Evolutionary conservation across 2,329 filamentous ascomycete species (phyloP).

Genomic region (Verticillium zaregamsianum): DNA sequence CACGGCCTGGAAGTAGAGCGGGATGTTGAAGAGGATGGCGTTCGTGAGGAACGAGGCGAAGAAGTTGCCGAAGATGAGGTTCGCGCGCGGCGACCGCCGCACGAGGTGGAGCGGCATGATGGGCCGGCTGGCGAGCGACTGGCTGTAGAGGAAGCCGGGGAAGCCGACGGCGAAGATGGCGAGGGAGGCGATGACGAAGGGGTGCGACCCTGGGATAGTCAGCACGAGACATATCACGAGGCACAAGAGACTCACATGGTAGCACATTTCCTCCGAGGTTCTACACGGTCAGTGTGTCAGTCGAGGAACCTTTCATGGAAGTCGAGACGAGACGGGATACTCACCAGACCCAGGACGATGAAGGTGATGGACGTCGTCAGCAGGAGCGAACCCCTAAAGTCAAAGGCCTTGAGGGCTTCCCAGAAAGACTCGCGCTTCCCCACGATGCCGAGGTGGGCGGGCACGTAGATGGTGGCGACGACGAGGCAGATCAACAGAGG

Average conservation of each 20-base stretch:
- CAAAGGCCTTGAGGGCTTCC: slow-evolving; percentile 52
- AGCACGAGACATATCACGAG: neutral
- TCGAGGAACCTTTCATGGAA: neutral
- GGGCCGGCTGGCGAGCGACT: slow-evolving; percentile 45
- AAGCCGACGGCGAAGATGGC: slow-evolving; percentile 41
- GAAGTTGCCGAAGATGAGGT: slow-evolving; percentile 54
- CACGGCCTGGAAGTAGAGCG: slow-evolving; percentile 73
- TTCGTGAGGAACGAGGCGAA: slow-evolving; percentile 48
- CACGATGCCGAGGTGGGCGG: slow-evolving; percentile 46
- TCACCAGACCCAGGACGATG: slow-evolving; percentile 54
- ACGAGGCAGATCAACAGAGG: slow-evolving; percentile 41
- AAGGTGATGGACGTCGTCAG: slow-evolving; percentile 51
- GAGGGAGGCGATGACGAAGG: slow-evolving; percentile 50
- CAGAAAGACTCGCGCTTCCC: slow-evolving; percentile 38
- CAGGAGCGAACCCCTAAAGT: slow-evolving; percentile 49
- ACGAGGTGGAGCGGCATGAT: slow-evolving; percentile 58
- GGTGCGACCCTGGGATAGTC: slow-evolving; percentile 47
- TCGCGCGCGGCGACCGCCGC: slow-evolving; percentile 44
- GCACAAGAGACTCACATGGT: slow-evolving; percentile 39
- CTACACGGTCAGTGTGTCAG: slow-evolving; percentile 20
- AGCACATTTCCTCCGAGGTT: slow-evolving; percentile 61
- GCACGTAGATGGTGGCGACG: slow-evolving; percentile 44
- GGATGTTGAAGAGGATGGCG: slow-evolving; percentile 58
- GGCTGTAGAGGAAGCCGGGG: slow-evolving; percentile 47
- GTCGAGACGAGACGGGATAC: slow-evolving; percentile 14